Evolutionary conservation across 1,284 basidiomycete species (phyloP).

Genomic region (Kwoniella shivajii): DNA sequence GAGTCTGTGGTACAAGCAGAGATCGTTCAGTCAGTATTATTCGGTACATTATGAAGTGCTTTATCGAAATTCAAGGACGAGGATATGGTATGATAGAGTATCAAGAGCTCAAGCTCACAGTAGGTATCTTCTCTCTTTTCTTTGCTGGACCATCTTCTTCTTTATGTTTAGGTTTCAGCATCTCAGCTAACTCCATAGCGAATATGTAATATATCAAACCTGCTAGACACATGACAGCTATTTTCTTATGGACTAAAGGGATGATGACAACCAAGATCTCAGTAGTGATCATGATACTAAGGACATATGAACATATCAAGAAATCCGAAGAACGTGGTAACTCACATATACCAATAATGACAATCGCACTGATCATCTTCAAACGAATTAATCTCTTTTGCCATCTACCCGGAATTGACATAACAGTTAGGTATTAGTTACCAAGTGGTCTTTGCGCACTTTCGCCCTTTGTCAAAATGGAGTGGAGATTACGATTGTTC

Average conservation of each 20-base stretch:
- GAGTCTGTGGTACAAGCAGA: constrained; percentile 30
- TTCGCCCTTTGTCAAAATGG: too few relatives aligned
- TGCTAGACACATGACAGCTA: constrained; percentile 33
- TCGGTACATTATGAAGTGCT: too few relatives aligned
- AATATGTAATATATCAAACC: constrained; percentile 39
- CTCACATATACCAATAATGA: constrained; percentile 39
- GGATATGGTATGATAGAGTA: not conserved
- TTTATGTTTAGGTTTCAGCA: constrained; percentile 24
- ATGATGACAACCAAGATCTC: not conserved
- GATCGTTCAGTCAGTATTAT: too few relatives aligned
- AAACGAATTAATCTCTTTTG: constrained; percentile 33
- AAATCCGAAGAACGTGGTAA: not conserved
- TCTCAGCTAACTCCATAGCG: constrained; percentile 28
- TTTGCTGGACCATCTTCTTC: constrained; percentile 29
- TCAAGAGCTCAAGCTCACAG: constrained; percentile 18
- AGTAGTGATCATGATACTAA: not conserved
- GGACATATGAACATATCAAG: not conserved
- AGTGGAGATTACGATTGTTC: too few relatives aligned
- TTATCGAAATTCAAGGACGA: too few relatives aligned
- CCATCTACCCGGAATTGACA: constrained; percentile 24
- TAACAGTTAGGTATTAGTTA: too few relatives aligned
- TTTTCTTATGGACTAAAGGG: constrained; percentile 27
- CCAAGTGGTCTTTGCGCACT: too few relatives aligned
- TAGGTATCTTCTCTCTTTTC: constrained; percentile 31
- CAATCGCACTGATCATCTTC: constrained; percentile 34